Percentiles rank a stretch among this genome's conserved stretches.
Evolutionary conservation across 1,284 basidiomycete genomes (phyloP).

Genomic region (Fistulinella cinereoalba): DNA sequence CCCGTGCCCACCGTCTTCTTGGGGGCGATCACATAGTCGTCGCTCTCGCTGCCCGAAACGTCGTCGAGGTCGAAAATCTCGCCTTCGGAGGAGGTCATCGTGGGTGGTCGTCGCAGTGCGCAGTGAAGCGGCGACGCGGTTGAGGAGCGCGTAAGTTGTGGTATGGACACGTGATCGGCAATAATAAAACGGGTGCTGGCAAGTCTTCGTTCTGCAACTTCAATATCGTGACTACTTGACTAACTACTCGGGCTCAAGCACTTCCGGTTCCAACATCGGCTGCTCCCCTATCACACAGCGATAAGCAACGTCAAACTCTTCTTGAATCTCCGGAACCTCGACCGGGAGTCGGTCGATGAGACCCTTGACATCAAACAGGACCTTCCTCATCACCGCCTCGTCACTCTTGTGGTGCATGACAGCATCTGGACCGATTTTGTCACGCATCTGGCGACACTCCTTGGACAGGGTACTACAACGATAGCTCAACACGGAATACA

Average conservation of each 20-base stretch:
- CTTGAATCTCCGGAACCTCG: constrained; percentile 17
- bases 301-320: constrained; percentile 31
- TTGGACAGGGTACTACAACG: constrained; percentile 24
- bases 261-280: too few species aligned
- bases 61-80: constrained; percentile 64
- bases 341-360: constrained; percentile 26
- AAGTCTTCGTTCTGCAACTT: too few species aligned
- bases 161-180: not conserved
- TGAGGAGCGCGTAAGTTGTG: not conserved
- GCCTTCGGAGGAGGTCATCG: constrained; percentile 59
- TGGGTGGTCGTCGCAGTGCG: not conserved
- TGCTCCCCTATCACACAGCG: too few species aligned
- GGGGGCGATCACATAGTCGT: constrained; percentile 57
- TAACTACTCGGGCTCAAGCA: too few species aligned
- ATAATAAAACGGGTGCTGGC: too few species aligned
- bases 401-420: constrained; percentile 22
- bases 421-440: constrained; percentile 29
- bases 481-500: not conserved
- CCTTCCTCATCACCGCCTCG: constrained; percentile 19
- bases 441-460: constrained; percentile 20
- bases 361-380: constrained; percentile 24
- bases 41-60: constrained; percentile 61
- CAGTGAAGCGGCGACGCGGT: not conserved
- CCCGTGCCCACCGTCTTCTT: constrained; percentile 48
- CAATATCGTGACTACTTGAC: too few species aligned